Evolutionary conservation across 192 early-diverging fungal genomes (phyloP).

Genomic region (Entomortierella parvispora): DNA sequence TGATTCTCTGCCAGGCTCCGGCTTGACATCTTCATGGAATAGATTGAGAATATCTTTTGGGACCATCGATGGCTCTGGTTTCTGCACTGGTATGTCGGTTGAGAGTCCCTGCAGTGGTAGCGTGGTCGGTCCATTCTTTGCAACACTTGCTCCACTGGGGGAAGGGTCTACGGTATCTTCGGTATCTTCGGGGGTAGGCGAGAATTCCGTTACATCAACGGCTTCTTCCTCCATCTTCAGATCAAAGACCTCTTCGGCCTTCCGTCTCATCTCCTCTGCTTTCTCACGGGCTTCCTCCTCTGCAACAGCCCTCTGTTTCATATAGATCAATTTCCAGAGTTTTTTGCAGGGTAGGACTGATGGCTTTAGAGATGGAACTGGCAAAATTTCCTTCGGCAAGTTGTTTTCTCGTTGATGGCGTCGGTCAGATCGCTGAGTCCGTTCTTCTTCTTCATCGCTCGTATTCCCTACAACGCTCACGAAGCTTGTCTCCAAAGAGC

Average conservation of each 20-base stretch:
- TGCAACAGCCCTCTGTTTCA: constrained; percentile 44
- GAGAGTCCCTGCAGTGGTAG: neutral
- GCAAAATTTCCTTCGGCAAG: constrained; percentile 30
- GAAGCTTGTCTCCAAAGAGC: constrained; percentile 42
- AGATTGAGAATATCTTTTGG: constrained; percentile 42
- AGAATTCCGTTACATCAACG: neutral
- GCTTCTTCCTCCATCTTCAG: constrained; percentile 42
- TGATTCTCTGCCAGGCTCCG: neutral
- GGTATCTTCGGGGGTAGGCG: neutral
- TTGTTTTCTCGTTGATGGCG: constrained; percentile 26
- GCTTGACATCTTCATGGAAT: constrained; percentile 39
- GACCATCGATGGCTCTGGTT: constrained; percentile 23
- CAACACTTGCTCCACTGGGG: neutral
- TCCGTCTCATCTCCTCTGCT: constrained; percentile 48
- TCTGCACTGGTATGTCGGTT: neutral
- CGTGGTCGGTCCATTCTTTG: neutral
- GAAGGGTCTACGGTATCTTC: neutral
- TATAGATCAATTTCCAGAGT: constrained; percentile 44
- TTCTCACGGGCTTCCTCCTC: constrained; percentile 43
- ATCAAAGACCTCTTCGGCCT: constrained; percentile 52
- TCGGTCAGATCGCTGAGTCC: constrained; percentile 3
- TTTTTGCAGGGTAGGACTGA: constrained; percentile 47
- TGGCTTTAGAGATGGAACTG: constrained; percentile 23
- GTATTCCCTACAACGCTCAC: constrained; percentile 51
- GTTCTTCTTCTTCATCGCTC: constrained; percentile 42